Evolutionary conservation across 2,329 filamentous ascomycete genomes (phyloP).

Genomic region (Ramularia endophylla): DNA sequence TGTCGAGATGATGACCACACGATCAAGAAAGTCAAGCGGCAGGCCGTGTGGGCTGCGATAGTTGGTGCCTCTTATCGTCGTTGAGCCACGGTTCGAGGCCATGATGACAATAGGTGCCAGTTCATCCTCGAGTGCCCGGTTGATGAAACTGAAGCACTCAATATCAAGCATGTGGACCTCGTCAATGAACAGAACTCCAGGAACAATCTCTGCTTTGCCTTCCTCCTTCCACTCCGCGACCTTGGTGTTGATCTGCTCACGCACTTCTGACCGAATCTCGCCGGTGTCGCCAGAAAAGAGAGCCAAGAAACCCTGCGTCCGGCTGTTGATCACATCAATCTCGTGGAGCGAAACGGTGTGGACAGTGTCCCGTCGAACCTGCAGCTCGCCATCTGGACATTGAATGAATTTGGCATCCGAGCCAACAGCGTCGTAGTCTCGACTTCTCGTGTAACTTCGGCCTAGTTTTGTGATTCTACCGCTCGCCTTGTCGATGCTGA

Average conservation of each 20-base stretch:
- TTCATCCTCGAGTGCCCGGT: conserved; percentile 90
- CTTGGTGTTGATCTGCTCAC: conserved; percentile 99
- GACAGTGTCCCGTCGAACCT: conserved; percentile 93
- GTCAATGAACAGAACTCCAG: conserved; percentile 95
- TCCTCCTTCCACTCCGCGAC: conserved; percentile 99
- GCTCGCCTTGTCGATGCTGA: conserved; percentile 97
- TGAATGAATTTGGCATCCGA: conserved; percentile 97
- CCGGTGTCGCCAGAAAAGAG: conserved; percentile 97
- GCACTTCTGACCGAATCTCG: conserved; percentile 93
- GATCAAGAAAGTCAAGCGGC: conserved; percentile 91
- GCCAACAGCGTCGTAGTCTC: conserved; percentile 99
- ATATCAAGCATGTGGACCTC: conserved; percentile 99
- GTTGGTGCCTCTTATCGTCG: conserved; percentile 86
- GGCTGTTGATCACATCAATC: conserved; percentile 98
- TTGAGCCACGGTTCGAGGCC: conserved; percentile 92
- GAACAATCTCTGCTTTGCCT: conserved; percentile 96
- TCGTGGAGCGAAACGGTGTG: conserved; percentile 97
- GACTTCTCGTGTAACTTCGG: conserved; percentile 85
- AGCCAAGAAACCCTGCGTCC: conserved; percentile 96
- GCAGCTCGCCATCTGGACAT: conserved; percentile 93
- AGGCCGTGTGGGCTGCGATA: conserved; percentile 91
- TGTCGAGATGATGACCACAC: conserved; percentile 93
- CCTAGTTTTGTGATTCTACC: conserved; percentile 98
- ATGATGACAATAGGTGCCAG: conserved; percentile 97
- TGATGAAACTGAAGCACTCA: conserved; percentile 98